Conservation (phyloP, 2,329 filamentous ascomycete genomes). For the Thyridium curvatum region DNA sequence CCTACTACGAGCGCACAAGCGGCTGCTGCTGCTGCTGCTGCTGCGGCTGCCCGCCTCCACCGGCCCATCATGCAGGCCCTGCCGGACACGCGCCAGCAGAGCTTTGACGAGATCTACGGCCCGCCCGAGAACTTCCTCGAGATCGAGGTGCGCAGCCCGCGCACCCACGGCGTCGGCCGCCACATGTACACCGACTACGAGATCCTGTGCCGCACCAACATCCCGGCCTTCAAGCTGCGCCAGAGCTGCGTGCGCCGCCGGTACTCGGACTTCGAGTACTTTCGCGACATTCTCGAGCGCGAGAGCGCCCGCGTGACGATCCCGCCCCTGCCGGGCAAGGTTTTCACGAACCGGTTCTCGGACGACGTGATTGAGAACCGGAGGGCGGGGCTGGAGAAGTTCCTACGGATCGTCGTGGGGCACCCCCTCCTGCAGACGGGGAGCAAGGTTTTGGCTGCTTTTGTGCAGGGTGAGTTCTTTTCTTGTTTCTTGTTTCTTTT, state of each 20-base stretch:
- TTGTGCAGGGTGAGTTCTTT: slow-evolving; percentile 75
- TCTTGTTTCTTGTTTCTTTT: slow-evolving; percentile 9
- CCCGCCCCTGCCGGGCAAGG: slow-evolving; percentile 90
- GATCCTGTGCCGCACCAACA: slow-evolving; percentile 96
- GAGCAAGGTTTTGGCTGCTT: slow-evolving; percentile 91
- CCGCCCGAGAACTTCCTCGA: slow-evolving; percentile 98
- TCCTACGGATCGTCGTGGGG: slow-evolving; percentile 94
- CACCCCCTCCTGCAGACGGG: slow-evolving; percentile 96
- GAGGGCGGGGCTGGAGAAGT: slow-evolving; percentile 85
- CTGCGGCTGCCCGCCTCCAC: slow-evolving; percentile 29
- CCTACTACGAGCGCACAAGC: slow-evolving; percentile 33
- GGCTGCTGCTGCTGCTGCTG: slow-evolving; percentile 10
- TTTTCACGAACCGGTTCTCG: slow-evolving; percentile 96
- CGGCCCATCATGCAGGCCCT: slow-evolving; percentile 58
- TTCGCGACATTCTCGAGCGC: slow-evolving; percentile 94
- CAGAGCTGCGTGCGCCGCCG: slow-evolving; percentile 82
- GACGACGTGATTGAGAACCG: slow-evolving; percentile 97
- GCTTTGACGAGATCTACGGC: slow-evolving; percentile 98
- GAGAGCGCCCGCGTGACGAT: slow-evolving; percentile 93
- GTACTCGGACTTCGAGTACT: slow-evolving; percentile 98
- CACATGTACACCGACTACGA: slow-evolving; percentile 99
- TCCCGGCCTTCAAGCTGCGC: slow-evolving; percentile 95
- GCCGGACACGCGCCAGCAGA: slow-evolving; percentile 77
- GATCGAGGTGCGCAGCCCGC: slow-evolving; percentile 89
- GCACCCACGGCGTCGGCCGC: slow-evolving; percentile 89